Evolutionary conservation across 169 alveolate genomes (phyloP).

Genomic region (Plasmodium malariae): DNA sequence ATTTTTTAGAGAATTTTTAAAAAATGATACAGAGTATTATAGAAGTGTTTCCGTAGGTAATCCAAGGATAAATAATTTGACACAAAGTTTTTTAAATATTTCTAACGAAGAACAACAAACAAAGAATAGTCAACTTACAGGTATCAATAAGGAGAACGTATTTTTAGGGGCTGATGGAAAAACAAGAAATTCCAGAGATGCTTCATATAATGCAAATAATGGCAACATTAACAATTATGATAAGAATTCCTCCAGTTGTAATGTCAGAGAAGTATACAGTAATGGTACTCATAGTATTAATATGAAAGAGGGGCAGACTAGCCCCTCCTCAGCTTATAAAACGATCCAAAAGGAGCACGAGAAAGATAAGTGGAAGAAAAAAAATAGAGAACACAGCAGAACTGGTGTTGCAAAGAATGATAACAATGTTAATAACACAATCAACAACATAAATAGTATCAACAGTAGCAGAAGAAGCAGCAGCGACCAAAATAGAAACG

Average conservation of each 20-base stretch:
- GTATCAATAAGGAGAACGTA: neutral
- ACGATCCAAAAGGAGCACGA: neutral
- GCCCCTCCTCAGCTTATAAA: neutral
- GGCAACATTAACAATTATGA: too few species aligned
- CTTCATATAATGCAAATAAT: too few species aligned
- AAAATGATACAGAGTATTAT: conserved; percentile 52
- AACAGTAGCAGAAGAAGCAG: neutral
- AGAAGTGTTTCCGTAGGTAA: conserved; percentile 9
- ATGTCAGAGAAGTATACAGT: neutral
- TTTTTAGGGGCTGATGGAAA: neutral
- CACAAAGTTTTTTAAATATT: conserved; percentile 47
- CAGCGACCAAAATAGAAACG: neutral
- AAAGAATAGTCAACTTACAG: neutral
- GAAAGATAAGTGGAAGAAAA: neutral
- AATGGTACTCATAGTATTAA: neutral
- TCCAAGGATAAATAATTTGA: conserved; percentile 25
- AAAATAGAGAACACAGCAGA: neutral
- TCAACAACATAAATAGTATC: neutral
- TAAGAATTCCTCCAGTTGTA: neutral
- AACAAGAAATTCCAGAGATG: too few species aligned
- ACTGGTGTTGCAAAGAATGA: too few species aligned
- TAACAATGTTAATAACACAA: too few species aligned
- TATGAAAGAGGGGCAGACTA: neutral
- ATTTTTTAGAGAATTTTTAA: conserved; percentile 61
- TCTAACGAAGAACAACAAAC: conserved; percentile 1